These are phyloP conservation scores for Phaeomoniella chlamydospora DNA, from an alignment of 2,329 filamentous ascomycete genomes.

Conservation along the genomic window DNA sequence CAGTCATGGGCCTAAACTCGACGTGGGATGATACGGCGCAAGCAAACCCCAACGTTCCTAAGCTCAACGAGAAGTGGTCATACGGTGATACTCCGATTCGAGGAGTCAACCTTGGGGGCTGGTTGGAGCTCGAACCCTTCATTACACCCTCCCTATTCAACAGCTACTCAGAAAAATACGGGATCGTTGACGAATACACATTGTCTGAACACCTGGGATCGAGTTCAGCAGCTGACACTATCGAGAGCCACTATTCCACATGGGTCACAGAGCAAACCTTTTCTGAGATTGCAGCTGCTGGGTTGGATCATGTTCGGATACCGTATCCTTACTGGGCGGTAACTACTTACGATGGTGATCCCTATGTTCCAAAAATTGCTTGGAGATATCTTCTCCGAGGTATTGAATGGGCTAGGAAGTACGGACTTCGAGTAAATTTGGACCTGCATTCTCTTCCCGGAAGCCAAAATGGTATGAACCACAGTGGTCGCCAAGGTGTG, in stretches of 20 bases:
- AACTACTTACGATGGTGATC: slow-evolving; percentile 67
- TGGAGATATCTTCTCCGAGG: slow-evolving; percentile 88
- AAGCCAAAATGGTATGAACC: slow-evolving; percentile 96
- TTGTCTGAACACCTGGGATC: slow-evolving; percentile 57
- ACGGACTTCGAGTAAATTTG: slow-evolving; percentile 82
- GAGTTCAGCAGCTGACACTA: slow-evolving; percentile 43
- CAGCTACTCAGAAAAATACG: slow-evolving; percentile 44
- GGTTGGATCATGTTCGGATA: slow-evolving; percentile 93
- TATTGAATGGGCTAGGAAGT: slow-evolving; percentile 87
- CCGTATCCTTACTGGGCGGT: slow-evolving; percentile 94
- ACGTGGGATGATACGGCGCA: slow-evolving; percentile 71
- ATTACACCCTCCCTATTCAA: slow-evolving; percentile 87
- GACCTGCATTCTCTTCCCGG: slow-evolving; percentile 87
- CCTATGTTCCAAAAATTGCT: slow-evolving; percentile 71
- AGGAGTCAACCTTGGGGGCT: slow-evolving; percentile 86
- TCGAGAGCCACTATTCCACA: slow-evolving; percentile 85
- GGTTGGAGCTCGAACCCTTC: slow-evolving; percentile 87
- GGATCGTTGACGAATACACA: slow-evolving; percentile 78
- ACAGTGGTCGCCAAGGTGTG: slow-evolving; percentile 67
- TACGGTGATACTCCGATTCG: slow-evolving; percentile 70
- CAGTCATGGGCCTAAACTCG: slow-evolving; percentile 75
- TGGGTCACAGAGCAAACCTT: slow-evolving; percentile 82
- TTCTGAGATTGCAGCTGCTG: slow-evolving; percentile 67
- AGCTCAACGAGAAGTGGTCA: slow-evolving; percentile 61
- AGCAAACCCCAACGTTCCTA: slow-evolving; percentile 67